Evolutionary conservation across 1,139 yeast genomes (phyloP).

Genomic region (Suhomyces ambrosiae): DNA sequence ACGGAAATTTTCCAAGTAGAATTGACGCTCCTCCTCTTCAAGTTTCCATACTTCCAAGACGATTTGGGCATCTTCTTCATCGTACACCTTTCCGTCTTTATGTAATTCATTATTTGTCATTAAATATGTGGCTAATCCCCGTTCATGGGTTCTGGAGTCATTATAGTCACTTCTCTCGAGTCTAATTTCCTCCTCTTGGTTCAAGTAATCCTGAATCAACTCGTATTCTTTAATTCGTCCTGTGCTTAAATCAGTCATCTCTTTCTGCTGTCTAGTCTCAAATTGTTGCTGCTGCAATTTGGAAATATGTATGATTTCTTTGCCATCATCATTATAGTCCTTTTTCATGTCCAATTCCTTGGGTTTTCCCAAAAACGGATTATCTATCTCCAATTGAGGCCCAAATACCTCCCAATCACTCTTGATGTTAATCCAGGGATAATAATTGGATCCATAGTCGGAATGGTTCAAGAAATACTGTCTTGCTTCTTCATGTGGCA

Average conservation of each 20-base stretch:
- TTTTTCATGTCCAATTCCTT: neutral
- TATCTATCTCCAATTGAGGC: slow-evolving; percentile 5
- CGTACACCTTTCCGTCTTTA: slow-evolving; percentile 11
- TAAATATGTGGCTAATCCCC: slow-evolving; percentile 19
- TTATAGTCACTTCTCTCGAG: slow-evolving; percentile 23
- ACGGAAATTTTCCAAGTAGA: slow-evolving; percentile 1
- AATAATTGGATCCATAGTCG: neutral
- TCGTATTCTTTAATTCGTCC: slow-evolving; percentile 11
- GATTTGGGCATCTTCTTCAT: slow-evolving; percentile 15
- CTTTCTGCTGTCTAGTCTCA: slow-evolving; percentile 3
- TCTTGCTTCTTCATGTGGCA: slow-evolving; percentile 12
- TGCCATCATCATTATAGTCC: slow-evolving; percentile 4
- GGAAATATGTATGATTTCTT: slow-evolving; percentile 5
- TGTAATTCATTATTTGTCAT: slow-evolving; percentile 11
- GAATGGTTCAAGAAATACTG: slow-evolving; percentile 12
- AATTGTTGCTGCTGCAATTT: slow-evolving; percentile 4
- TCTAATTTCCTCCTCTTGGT: slow-evolving; percentile 13
- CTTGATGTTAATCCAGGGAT: slow-evolving; percentile 11
- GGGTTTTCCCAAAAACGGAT: slow-evolving; percentile 10
- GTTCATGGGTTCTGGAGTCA: slow-evolving; percentile 27
- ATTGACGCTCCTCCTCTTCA: slow-evolving; percentile 8
- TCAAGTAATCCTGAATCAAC: slow-evolving; percentile 15
- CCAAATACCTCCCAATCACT: slow-evolving; percentile 9
- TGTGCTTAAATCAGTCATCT: slow-evolving; percentile 2
- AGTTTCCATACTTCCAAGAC: slow-evolving; percentile 18